Percentiles rank a stretch among this genome's conserved stretches.
Conservation (phyloP, 2,329 filamentous ascomycete genomes). For the Exutisphaerella laricina region DNA sequence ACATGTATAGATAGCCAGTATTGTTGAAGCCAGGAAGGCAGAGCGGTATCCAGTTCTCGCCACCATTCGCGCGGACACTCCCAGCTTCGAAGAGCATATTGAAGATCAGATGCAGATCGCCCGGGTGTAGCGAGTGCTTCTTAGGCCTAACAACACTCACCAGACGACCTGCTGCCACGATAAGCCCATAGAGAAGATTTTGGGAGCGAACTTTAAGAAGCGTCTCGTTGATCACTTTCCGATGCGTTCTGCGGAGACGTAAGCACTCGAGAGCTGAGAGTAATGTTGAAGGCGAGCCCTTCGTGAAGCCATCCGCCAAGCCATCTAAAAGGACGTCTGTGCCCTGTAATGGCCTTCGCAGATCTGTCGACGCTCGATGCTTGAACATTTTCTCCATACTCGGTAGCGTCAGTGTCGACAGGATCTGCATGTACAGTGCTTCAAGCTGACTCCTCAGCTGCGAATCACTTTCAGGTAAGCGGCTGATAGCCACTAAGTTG, state of each 20-base stretch:
- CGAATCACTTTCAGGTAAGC: slow-evolving; percentile 82
- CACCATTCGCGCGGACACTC: slow-evolving; percentile 82
- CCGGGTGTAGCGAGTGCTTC: slow-evolving; percentile 90
- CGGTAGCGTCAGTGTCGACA: slow-evolving; percentile 89
- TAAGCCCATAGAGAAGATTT: slow-evolving; percentile 82
- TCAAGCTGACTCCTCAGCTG: slow-evolving; percentile 86
- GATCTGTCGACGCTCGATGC: slow-evolving; percentile 85
- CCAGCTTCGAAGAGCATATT: slow-evolving; percentile 99
- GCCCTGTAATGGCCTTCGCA: slow-evolving; percentile 82
- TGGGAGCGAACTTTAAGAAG: slow-evolving; percentile 72
- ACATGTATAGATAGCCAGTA: slow-evolving; percentile 96
- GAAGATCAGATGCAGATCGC: slow-evolving; percentile 93
- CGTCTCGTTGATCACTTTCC: slow-evolving; percentile 77
- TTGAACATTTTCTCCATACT: slow-evolving; percentile 81
- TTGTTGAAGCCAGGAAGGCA: slow-evolving; percentile 97
- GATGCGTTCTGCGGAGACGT: slow-evolving; percentile 82
- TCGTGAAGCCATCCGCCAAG: slow-evolving; percentile 88
- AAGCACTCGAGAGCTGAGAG: slow-evolving; percentile 89
- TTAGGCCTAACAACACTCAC: slow-evolving; percentile 94
- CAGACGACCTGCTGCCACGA: slow-evolving; percentile 85
- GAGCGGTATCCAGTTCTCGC: slow-evolving; percentile 95
- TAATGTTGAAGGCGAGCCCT: slow-evolving; percentile 81
- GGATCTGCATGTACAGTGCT: slow-evolving; percentile 94
- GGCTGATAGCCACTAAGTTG: slow-evolving; percentile 89
- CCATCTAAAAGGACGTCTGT: slow-evolving; percentile 89